Evolutionary conservation across 2,329 filamentous ascomycete genomes (phyloP), one percentile per base, ranked within the genome.

Genomic region (Diaporthe nobilis): DNA sequence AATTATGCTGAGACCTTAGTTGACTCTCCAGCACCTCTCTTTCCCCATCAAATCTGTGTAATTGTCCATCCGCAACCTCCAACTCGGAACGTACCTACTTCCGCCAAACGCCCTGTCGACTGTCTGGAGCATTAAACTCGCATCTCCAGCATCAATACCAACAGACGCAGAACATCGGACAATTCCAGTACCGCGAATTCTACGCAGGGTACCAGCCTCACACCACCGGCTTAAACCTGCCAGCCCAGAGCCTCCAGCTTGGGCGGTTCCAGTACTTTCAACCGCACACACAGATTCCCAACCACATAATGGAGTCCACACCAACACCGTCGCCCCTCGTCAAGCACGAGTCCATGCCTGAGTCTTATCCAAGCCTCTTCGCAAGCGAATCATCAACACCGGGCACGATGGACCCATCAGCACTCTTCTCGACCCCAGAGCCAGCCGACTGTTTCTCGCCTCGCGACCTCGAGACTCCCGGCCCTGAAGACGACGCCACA

Each of bases 321-420:
- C 71, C 71, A 31, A 49, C 47, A 39, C 58, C 71, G 37, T 73
- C 71, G 71, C 71, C 71, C 13, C 71, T 73, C 58, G 71, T 73
- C 71, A 73, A 73, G 71, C 25, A 73, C 60, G 71, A 73, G 71
- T 55, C 71, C 39, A 25, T 73, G n/a, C 51, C 71, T 28, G 71
- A 73, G 58, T 65, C 71, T 20, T 73, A 28, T 49, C 47, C 60
- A 20, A 73, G 71, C 51, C 71, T 73, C n/a, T 73, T 73, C 34
- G 77, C 37, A 81, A 75, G 74, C 79, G 44, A 75, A 22, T 25
- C 61, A 72, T 75, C 73, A 72, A 74, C 47, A 22, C 77, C 42
- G 75, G 76, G 47, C 71, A 79, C 44, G 72, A 73, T 73, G 71
- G 71, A 73, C 47, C 71, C 71, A 47, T 65, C 58, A 65, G 39